Conservation (phyloP, 306 rosid species). For the Abrus precatorius region DNA sequence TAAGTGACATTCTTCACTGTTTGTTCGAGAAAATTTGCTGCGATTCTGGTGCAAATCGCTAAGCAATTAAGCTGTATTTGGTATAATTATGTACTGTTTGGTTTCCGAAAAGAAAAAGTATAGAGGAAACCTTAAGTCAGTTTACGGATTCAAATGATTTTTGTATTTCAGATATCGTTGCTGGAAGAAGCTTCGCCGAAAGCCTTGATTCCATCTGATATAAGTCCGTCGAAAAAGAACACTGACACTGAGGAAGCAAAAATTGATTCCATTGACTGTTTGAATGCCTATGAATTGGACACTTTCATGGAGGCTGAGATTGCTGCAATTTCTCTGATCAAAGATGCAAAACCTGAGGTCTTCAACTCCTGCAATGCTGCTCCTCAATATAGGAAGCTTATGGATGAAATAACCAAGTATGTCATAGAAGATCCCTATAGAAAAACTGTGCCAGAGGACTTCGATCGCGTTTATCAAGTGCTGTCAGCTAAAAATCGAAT, state of each 20-base stretch:
- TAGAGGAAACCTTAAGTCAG: not conserved
- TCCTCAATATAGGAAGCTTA: constrained; percentile 59
- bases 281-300: constrained; percentile 4
- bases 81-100: not conserved
- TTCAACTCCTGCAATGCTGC: constrained; percentile 47
- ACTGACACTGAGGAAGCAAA: not conserved
- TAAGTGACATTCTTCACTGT: not conserved
- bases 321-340: constrained; percentile 41
- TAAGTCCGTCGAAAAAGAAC: not conserved
- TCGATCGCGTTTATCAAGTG: constrained; percentile 45
- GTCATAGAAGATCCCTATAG: constrained; percentile 46
- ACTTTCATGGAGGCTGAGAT: constrained; percentile 52
- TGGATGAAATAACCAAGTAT: constrained; percentile 56
- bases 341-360: constrained; percentile 51
- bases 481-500: constrained; percentile 49
- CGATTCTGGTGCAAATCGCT: not conserved
- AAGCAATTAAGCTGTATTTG: not conserved
- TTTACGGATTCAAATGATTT: constrained; percentile 13
- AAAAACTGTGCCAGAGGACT: constrained; percentile 49
- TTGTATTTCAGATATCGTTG: constrained; percentile 5
- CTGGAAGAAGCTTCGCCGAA: constrained; percentile 3
- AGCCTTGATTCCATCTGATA: constrained; percentile 26
- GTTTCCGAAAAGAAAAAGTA: not conserved
- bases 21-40: not conserved
- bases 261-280: constrained; percentile 2